A percentile compares a stretch with the other conserved stretches of the same genome.
phyloP scores from a whole-genome alignment of 139 green algal genomes.

The Klebsormidium nitens region DNA sequence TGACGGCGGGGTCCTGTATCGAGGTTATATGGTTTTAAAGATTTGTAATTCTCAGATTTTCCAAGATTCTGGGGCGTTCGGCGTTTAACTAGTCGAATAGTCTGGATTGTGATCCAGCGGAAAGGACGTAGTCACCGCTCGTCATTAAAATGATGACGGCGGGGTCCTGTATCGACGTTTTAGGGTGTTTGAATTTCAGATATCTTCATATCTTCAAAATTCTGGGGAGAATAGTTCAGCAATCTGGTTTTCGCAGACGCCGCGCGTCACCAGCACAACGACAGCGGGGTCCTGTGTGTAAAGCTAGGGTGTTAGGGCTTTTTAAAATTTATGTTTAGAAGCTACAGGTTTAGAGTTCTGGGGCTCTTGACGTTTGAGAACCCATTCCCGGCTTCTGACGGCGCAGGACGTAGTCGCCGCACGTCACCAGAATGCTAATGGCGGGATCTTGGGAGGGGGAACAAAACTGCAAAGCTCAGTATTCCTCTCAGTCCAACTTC shows the following conservation, averaged over 20 bases:
- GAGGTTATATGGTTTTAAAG: neutral
- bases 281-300: slow-evolving; percentile 36
- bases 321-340: too few species aligned
- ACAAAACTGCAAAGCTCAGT: too few species aligned
- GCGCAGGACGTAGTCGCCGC: slow-evolving; percentile 31
- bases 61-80: too few species aligned
- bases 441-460: slow-evolving; percentile 39
- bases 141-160: slow-evolving; percentile 38
- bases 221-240: too few species aligned
- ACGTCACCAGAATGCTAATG: slow-evolving; percentile 37
- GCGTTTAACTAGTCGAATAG: too few species aligned
- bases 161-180: slow-evolving; percentile 18
- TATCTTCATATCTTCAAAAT: too few species aligned
- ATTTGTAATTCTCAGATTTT: too few species aligned
- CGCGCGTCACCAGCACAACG: slow-evolving; percentile 35
- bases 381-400: slow-evolving; percentile 22
- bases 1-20: slow-evolving; percentile 35
- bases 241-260: slow-evolving; percentile 31
- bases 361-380: too few species aligned
- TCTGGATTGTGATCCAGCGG: too few species aligned
- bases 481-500: too few species aligned
- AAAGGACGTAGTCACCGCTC: slow-evolving; percentile 29
- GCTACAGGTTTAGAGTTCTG: too few species aligned
- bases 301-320: too few species aligned
- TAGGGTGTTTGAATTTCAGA: neutral